Percentiles rank a stretch among this genome's conserved stretches.
Conservation (phyloP, 164 flowering plant species). For the Liquidambar formosana region DNA sequence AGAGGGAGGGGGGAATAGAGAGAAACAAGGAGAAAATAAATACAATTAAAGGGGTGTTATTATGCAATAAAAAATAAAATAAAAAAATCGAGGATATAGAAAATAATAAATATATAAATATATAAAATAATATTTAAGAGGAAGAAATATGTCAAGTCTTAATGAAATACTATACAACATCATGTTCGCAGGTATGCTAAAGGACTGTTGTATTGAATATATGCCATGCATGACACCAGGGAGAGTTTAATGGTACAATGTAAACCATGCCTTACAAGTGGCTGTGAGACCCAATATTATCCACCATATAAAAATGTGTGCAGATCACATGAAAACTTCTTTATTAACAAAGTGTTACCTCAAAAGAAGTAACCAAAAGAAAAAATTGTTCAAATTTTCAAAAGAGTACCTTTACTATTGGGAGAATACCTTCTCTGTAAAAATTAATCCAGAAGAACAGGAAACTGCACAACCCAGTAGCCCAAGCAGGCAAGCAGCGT, state of each 20-base stretch:
- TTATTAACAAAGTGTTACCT: not conserved
- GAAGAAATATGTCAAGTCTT: not conserved
- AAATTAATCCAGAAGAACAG: not conserved
- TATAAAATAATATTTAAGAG: too few relatives aligned
- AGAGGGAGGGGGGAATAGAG: too few relatives aligned
- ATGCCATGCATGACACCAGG: not conserved
- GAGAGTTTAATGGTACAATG: not conserved
- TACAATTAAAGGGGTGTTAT: too few relatives aligned
- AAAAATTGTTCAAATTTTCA: not conserved
- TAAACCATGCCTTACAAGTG: conserved; percentile 3
- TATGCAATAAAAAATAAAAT: too few relatives aligned
- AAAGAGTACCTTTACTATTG: not conserved
- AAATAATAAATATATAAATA: too few relatives aligned
- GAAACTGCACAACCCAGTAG: not conserved
- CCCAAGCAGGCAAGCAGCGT: too few relatives aligned
- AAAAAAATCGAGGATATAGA: too few relatives aligned
- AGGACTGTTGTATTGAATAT: not conserved
- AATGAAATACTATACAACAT: not conserved
- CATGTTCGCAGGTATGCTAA: not conserved
- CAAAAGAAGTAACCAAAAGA: not conserved
- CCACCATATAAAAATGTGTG: not conserved
- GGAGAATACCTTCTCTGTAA: not conserved
- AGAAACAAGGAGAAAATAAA: too few relatives aligned
- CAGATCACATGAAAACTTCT: not conserved
- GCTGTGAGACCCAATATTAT: not conserved